Evolutionary conservation across 2,329 filamentous ascomycete genomes (phyloP).

Genomic region (Pestalotiopsis sp.): DNA sequence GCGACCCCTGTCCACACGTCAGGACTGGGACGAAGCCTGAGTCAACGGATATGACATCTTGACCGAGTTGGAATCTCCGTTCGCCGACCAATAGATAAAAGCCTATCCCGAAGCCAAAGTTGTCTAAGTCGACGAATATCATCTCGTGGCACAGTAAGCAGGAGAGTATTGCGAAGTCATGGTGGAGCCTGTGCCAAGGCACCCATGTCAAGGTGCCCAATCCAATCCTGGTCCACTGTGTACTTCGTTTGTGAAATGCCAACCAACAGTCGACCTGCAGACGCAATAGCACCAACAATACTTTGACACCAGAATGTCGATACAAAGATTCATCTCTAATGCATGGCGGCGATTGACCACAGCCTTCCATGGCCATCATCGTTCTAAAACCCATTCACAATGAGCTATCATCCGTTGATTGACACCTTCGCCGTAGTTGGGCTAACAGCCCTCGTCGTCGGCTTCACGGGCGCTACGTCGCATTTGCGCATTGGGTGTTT

Average conservation of each 20-base stretch:
- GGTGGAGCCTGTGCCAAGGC: too few relatives aligned
- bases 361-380: too few relatives aligned
- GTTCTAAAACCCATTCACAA: background rate
- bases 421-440: background rate
- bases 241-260: too few relatives aligned
- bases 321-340: too few relatives aligned
- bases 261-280: too few relatives aligned
- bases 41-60: conserved; percentile 65
- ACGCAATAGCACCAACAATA: too few relatives aligned
- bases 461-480: background rate
- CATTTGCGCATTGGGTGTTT: background rate
- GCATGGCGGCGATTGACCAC: too few relatives aligned
- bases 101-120: conserved; percentile 77
- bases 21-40: conserved; percentile 71
- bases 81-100: conserved; percentile 70
- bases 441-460: background rate
- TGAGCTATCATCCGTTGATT: background rate
- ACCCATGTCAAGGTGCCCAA: too few relatives aligned
- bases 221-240: too few relatives aligned
- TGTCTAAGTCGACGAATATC: conserved; percentile 39
- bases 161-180: too few relatives aligned
- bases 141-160: conserved; percentile 18
- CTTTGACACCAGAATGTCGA: too few relatives aligned
- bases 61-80: conserved; percentile 70
- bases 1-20: conserved; percentile 59